phyloP scores from a whole-genome alignment of 345 rosid genomes.

The Cardamine occulta region DNA sequence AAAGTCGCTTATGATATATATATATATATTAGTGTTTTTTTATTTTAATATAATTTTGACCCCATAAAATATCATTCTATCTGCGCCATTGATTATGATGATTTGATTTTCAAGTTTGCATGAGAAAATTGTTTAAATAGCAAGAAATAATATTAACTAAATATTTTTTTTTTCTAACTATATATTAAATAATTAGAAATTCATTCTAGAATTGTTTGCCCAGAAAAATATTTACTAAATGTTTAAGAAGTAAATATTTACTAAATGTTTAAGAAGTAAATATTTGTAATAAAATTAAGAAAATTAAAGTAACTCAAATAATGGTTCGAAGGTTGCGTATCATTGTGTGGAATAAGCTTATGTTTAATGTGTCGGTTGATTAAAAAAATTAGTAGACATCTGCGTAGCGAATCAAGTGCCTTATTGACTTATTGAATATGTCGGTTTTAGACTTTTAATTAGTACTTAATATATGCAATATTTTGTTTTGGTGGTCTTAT shows the following conservation, averaged over 20 bases:
- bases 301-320: background rate
- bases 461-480: background rate
- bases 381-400: background rate
- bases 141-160: background rate
- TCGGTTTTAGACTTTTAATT: background rate
- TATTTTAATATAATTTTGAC: too few species aligned
- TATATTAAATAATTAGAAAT: too few species aligned
- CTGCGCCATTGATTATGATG: too few species aligned
- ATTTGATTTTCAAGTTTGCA: background rate
- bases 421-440: conserved; percentile 31
- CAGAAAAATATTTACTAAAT: too few species aligned
- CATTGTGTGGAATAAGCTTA: conserved; percentile 5
- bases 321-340: background rate
- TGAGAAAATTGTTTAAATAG: background rate
- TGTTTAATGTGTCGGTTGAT: conserved; percentile 31
- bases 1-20: too few species aligned
- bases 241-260: too few species aligned
- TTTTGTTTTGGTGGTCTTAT: conserved; percentile 2
- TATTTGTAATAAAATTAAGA: background rate
- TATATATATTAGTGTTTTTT: too few species aligned
- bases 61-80: too few species aligned
- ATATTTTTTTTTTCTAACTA: too few species aligned
- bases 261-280: background rate
- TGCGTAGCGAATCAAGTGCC: conserved; percentile 33
- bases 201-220: too few species aligned